phyloP scores from a whole-genome alignment of 345 rosid species.

The Populus tremula region DNA sequence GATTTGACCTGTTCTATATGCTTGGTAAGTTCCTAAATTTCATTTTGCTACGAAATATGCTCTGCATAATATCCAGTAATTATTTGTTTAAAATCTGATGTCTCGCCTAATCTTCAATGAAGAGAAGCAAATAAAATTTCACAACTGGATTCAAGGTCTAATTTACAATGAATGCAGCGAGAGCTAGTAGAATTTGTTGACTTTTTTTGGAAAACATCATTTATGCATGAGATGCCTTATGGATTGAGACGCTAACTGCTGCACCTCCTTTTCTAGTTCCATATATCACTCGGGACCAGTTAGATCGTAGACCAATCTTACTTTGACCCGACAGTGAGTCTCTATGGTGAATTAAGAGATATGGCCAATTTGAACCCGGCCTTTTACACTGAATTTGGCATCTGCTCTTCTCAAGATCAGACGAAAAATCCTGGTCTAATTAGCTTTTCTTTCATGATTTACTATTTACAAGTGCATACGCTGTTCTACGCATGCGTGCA shows the following conservation, averaged over 20 bases:
- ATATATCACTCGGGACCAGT: background rate
- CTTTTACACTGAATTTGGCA: background rate
- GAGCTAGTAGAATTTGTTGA: background rate
- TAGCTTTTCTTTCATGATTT: too few species aligned
- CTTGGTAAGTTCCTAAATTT: slow-evolving; percentile 57
- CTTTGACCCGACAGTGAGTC: background rate
- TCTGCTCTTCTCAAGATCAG: background rate
- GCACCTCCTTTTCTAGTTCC: background rate
- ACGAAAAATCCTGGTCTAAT: background rate
- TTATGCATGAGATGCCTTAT: background rate
- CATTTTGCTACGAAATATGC: background rate
- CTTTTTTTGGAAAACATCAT: background rate
- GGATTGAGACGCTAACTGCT: background rate
- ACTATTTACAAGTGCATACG: too few species aligned
- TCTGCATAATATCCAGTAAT: background rate
- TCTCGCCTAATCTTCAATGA: background rate
- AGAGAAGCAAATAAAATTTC: background rate
- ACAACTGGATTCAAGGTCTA: background rate
- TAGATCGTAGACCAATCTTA: background rate
- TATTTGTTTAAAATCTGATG: background rate
- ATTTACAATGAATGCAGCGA: background rate
- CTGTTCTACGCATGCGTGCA: too few species aligned
- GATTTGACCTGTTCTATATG: slow-evolving; percentile 91
- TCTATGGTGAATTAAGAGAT: background rate
- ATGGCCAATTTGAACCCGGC: background rate